Conservation (phyloP, 768 basidiomycete species). For the Cyathus striatus region DNA sequence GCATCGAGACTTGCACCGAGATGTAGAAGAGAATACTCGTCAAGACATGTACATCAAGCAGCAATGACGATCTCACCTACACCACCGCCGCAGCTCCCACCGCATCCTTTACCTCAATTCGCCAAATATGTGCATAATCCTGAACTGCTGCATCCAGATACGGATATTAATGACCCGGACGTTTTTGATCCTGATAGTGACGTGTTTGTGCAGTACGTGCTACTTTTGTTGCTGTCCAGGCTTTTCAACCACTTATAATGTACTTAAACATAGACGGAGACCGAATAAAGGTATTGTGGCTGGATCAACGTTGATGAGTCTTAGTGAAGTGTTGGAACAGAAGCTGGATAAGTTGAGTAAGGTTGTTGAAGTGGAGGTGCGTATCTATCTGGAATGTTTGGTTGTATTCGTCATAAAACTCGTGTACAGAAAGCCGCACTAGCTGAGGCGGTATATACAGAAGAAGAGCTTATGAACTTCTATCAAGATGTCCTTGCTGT, state of each 20-base stretch:
- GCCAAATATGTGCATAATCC: no score
- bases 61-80: conserved; percentile 7
- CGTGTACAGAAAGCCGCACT: neutral
- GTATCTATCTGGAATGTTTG: conserved; percentile 7
- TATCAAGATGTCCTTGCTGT: conserved; percentile 42
- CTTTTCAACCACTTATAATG: no score
- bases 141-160: no score
- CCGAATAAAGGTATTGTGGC: no score
- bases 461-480: conserved; percentile 33
- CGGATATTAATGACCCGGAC: no score
- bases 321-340: conserved; percentile 27
- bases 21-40: conserved; percentile 6
- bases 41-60: conserved; percentile 19
- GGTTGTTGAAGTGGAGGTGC: conserved; percentile 27
- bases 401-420: no score
- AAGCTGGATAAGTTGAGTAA: conserved; percentile 31
- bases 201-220: no score
- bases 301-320: no score
- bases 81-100: conserved; percentile 14
- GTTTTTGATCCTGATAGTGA: no score
- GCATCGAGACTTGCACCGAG: conserved; percentile 1
- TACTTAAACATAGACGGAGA: no score
- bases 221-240: no score
- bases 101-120: no score
- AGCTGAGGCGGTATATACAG: conserved; percentile 24